Base-by-base conservation (phyloP, 352 stramenopile genomes). In the Phytophthora hibernalis region DNA sequence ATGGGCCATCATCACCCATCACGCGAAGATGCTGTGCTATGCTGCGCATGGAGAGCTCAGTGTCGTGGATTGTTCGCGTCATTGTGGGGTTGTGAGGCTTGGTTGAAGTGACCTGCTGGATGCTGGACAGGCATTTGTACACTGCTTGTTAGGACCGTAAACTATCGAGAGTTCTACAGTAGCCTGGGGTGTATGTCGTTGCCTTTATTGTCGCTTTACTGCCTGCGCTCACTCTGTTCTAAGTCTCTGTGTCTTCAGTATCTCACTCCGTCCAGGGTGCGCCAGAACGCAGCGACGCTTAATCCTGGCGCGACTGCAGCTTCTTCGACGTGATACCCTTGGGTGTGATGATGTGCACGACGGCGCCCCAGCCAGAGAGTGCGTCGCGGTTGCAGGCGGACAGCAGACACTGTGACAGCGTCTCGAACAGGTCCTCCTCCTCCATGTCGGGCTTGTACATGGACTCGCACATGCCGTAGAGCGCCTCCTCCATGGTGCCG, bases 401-500 rank as follows among this genome's bases (percentile, higher is more conserved):
- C 61, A 99, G 85, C 63, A 99, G 79, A 58, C 91, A 98, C 85
- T 99, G 98, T 26, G 96, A 97, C 35, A 99, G 83, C 22, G 97
- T 99, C 80, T 99, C 98, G 78, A 99, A 99, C 22, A 99, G 79
- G 59, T 98, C 95, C 51, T 99, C 93, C 24, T 92, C 84, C 69
- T 98, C 90, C 91, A 99, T 91, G 76, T 99, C 87, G 35, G 97
- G 97, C 74, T 97, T 95, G 79, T 98, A 99, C 42, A 99, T 83
- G 61, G 96, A 98, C 76, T 99, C 98, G 72, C 97, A 99, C 93
- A 98, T 99, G 70, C 98, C 98, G 73, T 99, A 98, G 56, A 99
- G 87, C 74, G 98, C 98, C 51, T 97, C 93, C 49, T 98, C 97
- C 86, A 97, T 99, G 21, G 97, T 99, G 55, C 98, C 98, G 6